A percentile compares a stretch with the other conserved stretches of the same genome.
phyloP scores from a whole-genome alignment of 805 yeast species.

The Monosporozyma aquatica region DNA sequence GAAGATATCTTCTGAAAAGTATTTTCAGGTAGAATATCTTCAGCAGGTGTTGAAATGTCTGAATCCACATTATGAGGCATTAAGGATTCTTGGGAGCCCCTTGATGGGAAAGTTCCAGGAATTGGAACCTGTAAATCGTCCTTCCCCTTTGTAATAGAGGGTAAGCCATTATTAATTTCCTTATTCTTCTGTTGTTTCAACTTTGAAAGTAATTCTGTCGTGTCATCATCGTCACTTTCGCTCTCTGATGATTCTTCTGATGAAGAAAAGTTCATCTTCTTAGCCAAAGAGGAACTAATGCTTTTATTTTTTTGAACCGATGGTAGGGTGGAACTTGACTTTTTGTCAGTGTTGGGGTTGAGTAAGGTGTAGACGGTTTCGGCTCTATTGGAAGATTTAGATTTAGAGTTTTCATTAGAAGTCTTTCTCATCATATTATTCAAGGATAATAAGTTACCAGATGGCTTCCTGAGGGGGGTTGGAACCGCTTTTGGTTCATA shows the following conservation, averaged over 20 bases:
- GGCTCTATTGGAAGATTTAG: neutral
- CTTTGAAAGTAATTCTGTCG: neutral
- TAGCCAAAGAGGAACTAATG: neutral
- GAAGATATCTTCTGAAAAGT: no score
- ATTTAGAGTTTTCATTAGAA: neutral
- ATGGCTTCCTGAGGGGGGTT: constrained; percentile 18
- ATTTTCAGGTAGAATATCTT: no score
- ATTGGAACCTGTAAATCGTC: neutral
- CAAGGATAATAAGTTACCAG: constrained; percentile 9
- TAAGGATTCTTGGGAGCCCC: no score
- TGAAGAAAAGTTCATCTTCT: neutral
- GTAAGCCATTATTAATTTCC: neutral
- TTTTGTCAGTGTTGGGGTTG: no score
- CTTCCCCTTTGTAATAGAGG: neutral
- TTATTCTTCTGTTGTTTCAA: neutral
- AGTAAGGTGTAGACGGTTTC: no score
- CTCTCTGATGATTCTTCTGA: neutral
- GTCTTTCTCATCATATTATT: neutral
- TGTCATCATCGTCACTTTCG: constrained; percentile 2
- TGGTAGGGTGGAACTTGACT: no score
- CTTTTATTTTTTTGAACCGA: neutral
- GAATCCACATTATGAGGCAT: no score
- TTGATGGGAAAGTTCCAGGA: no score
- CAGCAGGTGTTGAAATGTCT: no score
- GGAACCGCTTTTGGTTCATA: constrained; percentile 4